These are phyloP conservation scores for Phaeosphaeriaceae sp. DNA, from an alignment of 2,329 filamentous ascomycete genomes.

Conservation along the genomic window DNA sequence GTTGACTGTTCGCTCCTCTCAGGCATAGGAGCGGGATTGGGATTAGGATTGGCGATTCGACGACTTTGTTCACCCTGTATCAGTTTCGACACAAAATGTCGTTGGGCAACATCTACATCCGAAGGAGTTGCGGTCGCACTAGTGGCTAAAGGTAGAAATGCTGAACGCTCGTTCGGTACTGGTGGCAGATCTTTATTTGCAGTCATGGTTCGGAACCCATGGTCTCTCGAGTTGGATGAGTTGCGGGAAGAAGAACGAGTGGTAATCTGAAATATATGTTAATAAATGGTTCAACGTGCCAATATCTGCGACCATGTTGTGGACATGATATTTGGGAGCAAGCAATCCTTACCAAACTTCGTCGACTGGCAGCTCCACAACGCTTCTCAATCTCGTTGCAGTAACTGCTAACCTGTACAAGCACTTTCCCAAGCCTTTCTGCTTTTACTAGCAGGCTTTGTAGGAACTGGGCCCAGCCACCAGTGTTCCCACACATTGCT, in stretches of 20 bases:
- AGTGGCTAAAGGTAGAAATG: constrained; percentile 28
- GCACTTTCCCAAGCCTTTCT: constrained; percentile 69
- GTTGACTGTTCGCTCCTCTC: constrained; percentile 24
- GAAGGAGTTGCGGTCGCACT: constrained; percentile 22
- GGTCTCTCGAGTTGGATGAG: constrained; percentile 44
- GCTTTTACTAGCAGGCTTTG: constrained; percentile 76
- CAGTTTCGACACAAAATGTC: constrained; percentile 18
- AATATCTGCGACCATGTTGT: constrained; percentile 5
- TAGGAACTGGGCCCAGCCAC: constrained; percentile 86
- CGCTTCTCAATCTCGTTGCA: constrained; percentile 86
- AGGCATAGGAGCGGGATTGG: constrained; percentile 26
- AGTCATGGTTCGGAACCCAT: constrained; percentile 40
- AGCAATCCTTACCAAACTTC: constrained; percentile 67
- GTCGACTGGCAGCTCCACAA: constrained; percentile 81
- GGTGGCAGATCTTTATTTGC: constrained; percentile 47
- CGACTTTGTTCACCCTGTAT: constrained; percentile 24
- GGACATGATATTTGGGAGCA: neutral
- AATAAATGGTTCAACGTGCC: neutral
- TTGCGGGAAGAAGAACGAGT: constrained; percentile 48
- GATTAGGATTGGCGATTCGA: constrained; percentile 25
- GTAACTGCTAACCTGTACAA: constrained; percentile 76
- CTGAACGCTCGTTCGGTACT: constrained; percentile 37
- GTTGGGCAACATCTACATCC: constrained; percentile 17
- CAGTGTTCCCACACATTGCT: constrained; percentile 91
- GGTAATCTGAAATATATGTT: constrained; percentile 33